Evolutionary conservation across 2,329 filamentous ascomycete species (phyloP).

Genomic region (Zymoseptoria brevis): DNA sequence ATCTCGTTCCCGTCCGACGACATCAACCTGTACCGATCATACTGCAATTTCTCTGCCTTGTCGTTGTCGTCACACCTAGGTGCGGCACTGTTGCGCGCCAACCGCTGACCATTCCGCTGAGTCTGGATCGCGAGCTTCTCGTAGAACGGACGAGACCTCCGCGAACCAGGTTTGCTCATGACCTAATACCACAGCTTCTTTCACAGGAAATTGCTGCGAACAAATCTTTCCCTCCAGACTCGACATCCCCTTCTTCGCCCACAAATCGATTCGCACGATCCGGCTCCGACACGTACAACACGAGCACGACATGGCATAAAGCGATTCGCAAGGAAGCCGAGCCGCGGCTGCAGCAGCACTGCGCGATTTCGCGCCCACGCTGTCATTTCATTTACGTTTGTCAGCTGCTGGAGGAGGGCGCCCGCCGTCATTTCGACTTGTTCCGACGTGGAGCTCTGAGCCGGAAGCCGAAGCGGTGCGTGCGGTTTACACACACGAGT

Average conservation of each 20-base stretch:
- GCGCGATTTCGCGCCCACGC: neutral
- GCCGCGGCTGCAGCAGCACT: neutral
- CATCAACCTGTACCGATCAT: neutral
- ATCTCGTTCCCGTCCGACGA: neutral
- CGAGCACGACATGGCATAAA: neutral
- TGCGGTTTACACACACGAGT: neutral
- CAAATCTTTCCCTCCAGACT: neutral
- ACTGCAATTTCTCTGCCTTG: neutral
- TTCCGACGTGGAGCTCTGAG: neutral
- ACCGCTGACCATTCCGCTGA: neutral
- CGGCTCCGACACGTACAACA: neutral
- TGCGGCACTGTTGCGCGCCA: neutral
- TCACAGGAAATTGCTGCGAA: neutral
- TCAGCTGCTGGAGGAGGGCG: neutral
- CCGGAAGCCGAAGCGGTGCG: neutral
- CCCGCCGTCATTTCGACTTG: neutral
- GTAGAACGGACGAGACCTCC: neutral
- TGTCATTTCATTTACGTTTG: neutral
- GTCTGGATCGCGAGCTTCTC: neutral
- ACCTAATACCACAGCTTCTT: neutral
- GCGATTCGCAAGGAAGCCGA: neutral
- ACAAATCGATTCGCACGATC: neutral
- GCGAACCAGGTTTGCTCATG: neutral
- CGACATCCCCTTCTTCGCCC: neutral
- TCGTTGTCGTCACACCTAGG: neutral